Conservation (phyloP, 2,329 filamentous ascomycete species). For the Epichloe elymi region DNA sequence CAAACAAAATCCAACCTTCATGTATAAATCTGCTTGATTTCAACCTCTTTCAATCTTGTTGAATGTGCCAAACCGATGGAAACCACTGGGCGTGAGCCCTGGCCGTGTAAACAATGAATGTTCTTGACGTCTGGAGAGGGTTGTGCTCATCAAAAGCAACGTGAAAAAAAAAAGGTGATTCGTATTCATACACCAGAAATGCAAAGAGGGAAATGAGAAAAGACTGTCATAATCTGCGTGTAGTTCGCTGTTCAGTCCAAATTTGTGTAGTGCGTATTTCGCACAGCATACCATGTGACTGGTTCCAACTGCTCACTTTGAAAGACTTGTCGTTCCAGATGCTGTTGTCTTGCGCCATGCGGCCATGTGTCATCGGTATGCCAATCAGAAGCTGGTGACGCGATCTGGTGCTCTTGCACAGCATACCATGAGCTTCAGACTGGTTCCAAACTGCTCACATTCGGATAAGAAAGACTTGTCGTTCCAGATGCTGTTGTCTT, state of each 20-base stretch:
- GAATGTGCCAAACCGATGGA: background rate
- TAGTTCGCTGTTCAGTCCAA: background rate
- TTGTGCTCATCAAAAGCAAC: background rate
- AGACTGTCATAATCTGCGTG: background rate
- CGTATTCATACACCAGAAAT: no score
- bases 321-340: no score
- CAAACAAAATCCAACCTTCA: background rate
- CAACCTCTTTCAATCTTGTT: background rate
- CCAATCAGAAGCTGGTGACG: conserved; percentile 31
- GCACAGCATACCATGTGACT: no score
- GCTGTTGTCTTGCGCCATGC: no score
- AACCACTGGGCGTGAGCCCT: background rate
- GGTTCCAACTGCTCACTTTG: no score
- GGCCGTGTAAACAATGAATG: background rate
- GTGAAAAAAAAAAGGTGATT: background rate
- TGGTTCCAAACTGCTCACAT: conserved; percentile 76
- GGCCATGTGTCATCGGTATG: background rate
- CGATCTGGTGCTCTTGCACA: conserved; percentile 70
- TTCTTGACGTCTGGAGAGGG: no score
- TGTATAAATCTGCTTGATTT: background rate
- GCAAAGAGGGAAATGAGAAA: background rate
- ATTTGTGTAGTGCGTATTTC: background rate
- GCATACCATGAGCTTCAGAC: conserved; percentile 81
- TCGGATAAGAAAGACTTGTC: conserved; percentile 65
- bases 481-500: conserved; percentile 56